phyloP scores from a whole-genome alignment of 331 rosid genomes.

The Quercus phellos region DNA sequence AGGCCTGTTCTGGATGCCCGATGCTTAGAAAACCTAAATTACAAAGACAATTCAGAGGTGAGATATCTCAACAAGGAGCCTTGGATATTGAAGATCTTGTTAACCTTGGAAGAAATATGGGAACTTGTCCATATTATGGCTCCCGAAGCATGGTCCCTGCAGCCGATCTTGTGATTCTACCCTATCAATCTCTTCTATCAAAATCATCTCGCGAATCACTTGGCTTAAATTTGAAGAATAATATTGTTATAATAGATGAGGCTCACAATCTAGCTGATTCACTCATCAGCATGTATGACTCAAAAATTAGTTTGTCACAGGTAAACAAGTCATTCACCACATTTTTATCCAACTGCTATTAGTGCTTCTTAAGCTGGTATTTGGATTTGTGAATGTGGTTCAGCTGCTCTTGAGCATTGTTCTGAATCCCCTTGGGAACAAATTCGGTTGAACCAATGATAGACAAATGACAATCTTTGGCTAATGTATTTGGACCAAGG shows the following conservation, averaged over 20 bases:
- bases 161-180: conserved; percentile 91
- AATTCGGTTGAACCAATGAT: not conserved
- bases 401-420: conserved; percentile 4
- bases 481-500: not conserved
- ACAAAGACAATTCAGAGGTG: conserved; percentile 60
- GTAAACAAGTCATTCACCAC: conserved; percentile 34
- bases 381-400: conserved; percentile 16
- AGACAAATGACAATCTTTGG: not conserved
- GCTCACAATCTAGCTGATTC: conserved; percentile 96
- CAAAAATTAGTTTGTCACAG: conserved; percentile 65
- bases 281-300: conserved; percentile 80
- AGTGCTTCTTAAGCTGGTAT: conserved; percentile 5
- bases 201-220: conserved; percentile 95
- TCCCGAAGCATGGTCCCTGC: conserved; percentile 72
- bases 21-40: conserved; percentile 73
- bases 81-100: conserved; percentile 96
- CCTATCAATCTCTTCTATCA: conserved; percentile 94
- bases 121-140: conserved; percentile 93
- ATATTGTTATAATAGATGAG: conserved; percentile 73
- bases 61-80: conserved; percentile 66
- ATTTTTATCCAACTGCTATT: conserved; percentile 13
- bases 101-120: conserved; percentile 68
- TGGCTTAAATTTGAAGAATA: conserved; percentile 74
- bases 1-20: conserved; percentile 77
- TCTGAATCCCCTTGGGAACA: not conserved